Evolutionary conservation across 345 rosid genomes (phyloP), one percentile per base, ranked within the genome.

Genomic region (Gossypium turneri): DNA sequence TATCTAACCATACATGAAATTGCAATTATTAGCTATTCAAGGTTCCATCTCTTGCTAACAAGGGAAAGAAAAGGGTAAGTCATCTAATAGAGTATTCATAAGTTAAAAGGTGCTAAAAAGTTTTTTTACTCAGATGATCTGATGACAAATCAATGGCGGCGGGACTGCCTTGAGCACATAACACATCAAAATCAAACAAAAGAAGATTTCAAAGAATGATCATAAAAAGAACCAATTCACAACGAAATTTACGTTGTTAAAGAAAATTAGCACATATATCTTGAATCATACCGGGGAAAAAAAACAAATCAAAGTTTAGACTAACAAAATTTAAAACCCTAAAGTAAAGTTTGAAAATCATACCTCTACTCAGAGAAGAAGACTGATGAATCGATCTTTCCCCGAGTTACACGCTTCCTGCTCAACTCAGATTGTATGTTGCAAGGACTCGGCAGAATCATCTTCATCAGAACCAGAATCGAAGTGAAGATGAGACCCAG

Each of bases 401-500:
- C 15, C 72, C 19, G 8, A 68, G 41, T 48, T 27, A 13, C 43
- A 24, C 57, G 44, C 41, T 68, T 68, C 58, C 22, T 19, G 52
- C 13, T 65, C 6, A 45, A 44, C 70, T 43, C 70, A 19, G 70
- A 66, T 20, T 66, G 8, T 41, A n/a, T n/a, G n/a, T n/a, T n/a
- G n/a, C n/a, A n/a, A n/a, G n/a, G n/a, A n/a, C n/a, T n/a, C n/a
- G n/a, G n/a, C n/a, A n/a, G 85, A 84, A 12, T 77, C 90, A 0
- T 81, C 87, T 0, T 71, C 92, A n/a, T 86, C 90, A 0, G 84
- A 79, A 72, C 85, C 94, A 13, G 88, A 80, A 61, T 67, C 79
- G 79, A 90, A 86, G 1, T 83, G 79, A 79, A 91, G 86, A 75
- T 90, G 97, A 15, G 94, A 87, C 56, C 86, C 94, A 7, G 98